Conservation (phyloP, 176 grass and related monocot species). For the Musa acuminata region DNA sequence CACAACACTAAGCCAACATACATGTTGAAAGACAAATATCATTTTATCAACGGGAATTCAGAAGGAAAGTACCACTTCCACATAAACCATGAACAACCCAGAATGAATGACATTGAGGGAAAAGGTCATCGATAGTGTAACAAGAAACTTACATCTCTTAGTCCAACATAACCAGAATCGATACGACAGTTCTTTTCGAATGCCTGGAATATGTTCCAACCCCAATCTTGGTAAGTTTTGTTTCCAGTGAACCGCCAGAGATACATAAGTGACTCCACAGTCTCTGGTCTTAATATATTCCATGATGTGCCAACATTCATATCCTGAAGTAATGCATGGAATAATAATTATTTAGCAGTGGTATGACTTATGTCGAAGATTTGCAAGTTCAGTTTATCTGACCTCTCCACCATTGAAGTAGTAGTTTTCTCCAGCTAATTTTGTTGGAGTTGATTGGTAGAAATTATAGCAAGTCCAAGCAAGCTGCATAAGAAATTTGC, state of each 20-base stretch:
- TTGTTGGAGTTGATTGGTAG: slow-evolving; percentile 86
- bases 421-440: slow-evolving; percentile 96
- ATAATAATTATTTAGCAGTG: too few relatives aligned
- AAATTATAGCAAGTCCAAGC: slow-evolving; percentile 98
- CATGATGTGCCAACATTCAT: slow-evolving; percentile 97
- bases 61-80: too few relatives aligned
- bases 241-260: slow-evolving; percentile 87
- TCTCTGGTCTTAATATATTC: slow-evolving; percentile 99
- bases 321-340: slow-evolving; percentile 41
- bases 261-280: slow-evolving; percentile 92
- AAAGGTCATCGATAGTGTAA: not conserved
- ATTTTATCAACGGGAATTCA: too few relatives aligned
- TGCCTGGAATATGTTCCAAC: slow-evolving; percentile 98
- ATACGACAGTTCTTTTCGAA: slow-evolving; percentile 93
- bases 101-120: too few relatives aligned
- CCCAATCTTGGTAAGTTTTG: slow-evolving; percentile 99
- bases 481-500: slow-evolving; percentile 38
- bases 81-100: not conserved
- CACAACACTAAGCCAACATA: too few relatives aligned
- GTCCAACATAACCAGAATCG: slow-evolving; percentile 84
- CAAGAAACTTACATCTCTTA: slow-evolving; percentile 65
- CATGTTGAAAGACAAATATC: too few relatives aligned
- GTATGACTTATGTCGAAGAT: not conserved
- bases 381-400: slow-evolving; percentile 15
- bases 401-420: slow-evolving; percentile 72